Evolutionary conservation across 352 stramenopile species (phyloP).

Genomic region (Phytophthora tubulina): DNA sequence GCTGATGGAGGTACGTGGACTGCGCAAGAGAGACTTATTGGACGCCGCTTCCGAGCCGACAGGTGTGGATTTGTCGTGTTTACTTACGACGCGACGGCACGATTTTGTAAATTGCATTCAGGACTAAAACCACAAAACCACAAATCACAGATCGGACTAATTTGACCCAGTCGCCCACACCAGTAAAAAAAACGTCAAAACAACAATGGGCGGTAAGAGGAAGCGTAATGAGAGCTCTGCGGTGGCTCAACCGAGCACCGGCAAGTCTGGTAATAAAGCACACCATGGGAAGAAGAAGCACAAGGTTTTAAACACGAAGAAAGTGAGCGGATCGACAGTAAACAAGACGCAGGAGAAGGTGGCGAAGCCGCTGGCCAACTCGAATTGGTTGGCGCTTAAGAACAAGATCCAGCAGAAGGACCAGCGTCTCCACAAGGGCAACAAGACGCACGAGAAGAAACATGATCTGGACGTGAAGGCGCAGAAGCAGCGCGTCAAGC

Average conservation of each 20-base stretch:
- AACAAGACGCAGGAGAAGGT: conserved; percentile 40
- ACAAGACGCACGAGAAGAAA: conserved; percentile 43
- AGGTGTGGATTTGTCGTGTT: conserved; percentile 36
- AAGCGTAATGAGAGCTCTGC: conserved; percentile 31
- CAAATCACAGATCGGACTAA: conserved; percentile 4
- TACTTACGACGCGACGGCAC: conserved; percentile 16
- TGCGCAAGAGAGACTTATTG: not conserved
- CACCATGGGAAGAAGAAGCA: conserved; percentile 35
- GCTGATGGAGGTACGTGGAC: conserved; percentile 1
- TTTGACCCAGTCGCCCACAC: not conserved
- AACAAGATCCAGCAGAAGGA: conserved; percentile 67
- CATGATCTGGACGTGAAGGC: conserved; percentile 48
- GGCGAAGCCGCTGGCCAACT: conserved; percentile 51
- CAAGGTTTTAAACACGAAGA: conserved; percentile 13
- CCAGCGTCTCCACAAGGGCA: conserved; percentile 13
- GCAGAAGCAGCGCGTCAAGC: conserved; percentile 54
- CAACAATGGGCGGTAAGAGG: conserved; percentile 47
- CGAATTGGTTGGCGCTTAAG: conserved; percentile 84
- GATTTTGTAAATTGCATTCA: not conserved
- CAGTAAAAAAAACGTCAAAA: conserved; percentile 28
- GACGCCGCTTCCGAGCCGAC: conserved; percentile 8
- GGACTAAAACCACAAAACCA: not conserved
- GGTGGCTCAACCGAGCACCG: not conserved
- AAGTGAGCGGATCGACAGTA: conserved; percentile 23
- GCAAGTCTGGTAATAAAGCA: not conserved